A percentile compares a stretch with the other conserved stretches of the same genome.
These are phyloP conservation scores for Xylaria intraflava DNA, from an alignment of 495 filamentous ascomycete genomes.

Conservation along the genomic window DNA sequence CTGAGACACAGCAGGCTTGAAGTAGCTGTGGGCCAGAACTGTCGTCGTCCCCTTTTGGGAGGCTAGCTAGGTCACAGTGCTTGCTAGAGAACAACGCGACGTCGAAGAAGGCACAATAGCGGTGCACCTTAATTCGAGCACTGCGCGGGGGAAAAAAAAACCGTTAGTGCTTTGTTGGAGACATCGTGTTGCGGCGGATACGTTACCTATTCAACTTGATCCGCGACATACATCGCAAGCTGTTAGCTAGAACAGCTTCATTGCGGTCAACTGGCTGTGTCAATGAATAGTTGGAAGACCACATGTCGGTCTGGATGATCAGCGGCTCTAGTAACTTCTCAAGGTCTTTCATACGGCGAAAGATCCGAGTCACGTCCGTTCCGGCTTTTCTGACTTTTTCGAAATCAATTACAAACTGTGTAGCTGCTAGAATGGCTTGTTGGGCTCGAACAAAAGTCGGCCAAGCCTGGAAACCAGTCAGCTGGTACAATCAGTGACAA, in stretches of 20 bases:
- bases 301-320: constrained; percentile 41
- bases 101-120: constrained; percentile 55
- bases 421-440: constrained; percentile 50
- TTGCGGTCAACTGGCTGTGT: constrained; percentile 35
- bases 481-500: not conserved
- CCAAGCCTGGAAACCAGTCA: constrained; percentile 39
- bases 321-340: constrained; percentile 46
- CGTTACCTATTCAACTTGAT: constrained; percentile 53
- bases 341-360: constrained; percentile 49
- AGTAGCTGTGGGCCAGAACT: constrained; percentile 19
- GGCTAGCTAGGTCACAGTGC: constrained; percentile 50
- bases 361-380: constrained; percentile 45
- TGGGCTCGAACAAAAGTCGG: constrained; percentile 50
- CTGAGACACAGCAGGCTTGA: constrained; percentile 24
- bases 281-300: constrained; percentile 32
- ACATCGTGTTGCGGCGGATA: not conserved
- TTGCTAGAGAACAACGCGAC: constrained; percentile 53
- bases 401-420: constrained; percentile 46
- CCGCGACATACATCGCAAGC: constrained; percentile 48
- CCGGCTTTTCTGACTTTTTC: constrained; percentile 28
- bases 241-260: constrained; percentile 43
- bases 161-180: constrained; percentile 7
- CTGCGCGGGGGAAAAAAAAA: constrained; percentile 32
- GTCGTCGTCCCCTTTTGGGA: constrained; percentile 24
- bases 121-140: constrained; percentile 55